A percentile compares a stretch with the other conserved stretches of the same genome.
phyloP scores from a whole-genome alignment of 1,284 basidiomycete genomes.

The Cryptococcus maquisensis region DNA sequence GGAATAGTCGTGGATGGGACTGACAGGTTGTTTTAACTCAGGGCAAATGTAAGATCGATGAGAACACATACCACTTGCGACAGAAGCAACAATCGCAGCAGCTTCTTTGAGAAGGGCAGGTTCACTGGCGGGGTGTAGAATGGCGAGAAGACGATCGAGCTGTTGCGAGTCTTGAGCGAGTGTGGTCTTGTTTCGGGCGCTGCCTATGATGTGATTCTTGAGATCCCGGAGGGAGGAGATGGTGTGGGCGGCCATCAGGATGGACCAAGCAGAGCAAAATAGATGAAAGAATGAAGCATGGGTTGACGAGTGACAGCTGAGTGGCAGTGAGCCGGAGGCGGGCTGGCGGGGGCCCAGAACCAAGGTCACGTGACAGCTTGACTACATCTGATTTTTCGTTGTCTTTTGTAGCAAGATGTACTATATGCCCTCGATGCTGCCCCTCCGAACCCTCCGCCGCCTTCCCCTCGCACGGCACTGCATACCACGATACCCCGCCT shows the following conservation, averaged over 20 bases:
- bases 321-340: too few species aligned
- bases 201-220: conserved; percentile 49
- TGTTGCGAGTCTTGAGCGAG: conserved; percentile 26
- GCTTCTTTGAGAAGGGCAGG: conserved; percentile 39
- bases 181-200: conserved; percentile 47
- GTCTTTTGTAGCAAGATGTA: neutral
- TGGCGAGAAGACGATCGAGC: conserved; percentile 19
- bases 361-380: neutral
- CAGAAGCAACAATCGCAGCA: conserved; percentile 46
- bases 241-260: neutral
- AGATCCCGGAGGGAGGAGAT: conserved; percentile 9
- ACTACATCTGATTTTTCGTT: neutral
- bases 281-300: too few species aligned
- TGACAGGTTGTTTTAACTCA: neutral
- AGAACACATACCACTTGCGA: conserved; percentile 40
- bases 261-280: neutral
- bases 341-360: too few species aligned
- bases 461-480: neutral
- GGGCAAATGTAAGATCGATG: conserved; percentile 27
- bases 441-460: neutral
- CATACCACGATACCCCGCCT: neutral
- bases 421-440: conserved; percentile 5
- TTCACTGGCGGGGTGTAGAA: conserved; percentile 1
- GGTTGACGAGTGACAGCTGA: too few species aligned
- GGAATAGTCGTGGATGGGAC: too few species aligned